Base-by-base conservation (phyloP, 352 stramenopile species). In the Phytophthora sp. region DNA sequence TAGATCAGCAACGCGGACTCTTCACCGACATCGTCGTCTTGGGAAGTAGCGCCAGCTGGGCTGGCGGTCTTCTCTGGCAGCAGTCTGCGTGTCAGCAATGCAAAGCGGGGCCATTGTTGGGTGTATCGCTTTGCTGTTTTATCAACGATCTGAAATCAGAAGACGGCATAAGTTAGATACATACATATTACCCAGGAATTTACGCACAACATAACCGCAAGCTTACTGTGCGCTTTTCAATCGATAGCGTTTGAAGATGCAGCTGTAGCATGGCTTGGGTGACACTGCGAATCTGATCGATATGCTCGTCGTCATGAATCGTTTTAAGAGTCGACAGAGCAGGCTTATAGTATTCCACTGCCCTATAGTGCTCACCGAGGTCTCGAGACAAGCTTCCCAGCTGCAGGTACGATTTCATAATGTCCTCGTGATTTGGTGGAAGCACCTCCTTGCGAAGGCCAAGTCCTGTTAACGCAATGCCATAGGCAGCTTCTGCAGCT, bases 281-380 rank as follows among this genome's bases (percentile, higher is more conserved):
- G 12, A 87, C 61, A 10, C 59, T 74, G 4, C 64, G 67, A 21
- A 87, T 67, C 28, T 79, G 62, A 20, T 65, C 53, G 1, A 76
- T 39, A 13, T 42, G 26, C n/a, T 72, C 50, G 17, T 75, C 66
- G 6, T 72, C 48, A 2, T 10, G 23, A 1, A 72, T 30, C 3
- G 58, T 55, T 13, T 82, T 88, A 7, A 87, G 45, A 18, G 62
- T 50, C 1, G 8, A 46, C 8, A 87, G 54, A 2, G 70, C 77
- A 24, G 62, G 52, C 10, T 70, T 72, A 17, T 80, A 84, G 62
- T 77, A 87, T 31, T 89, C 79, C 0, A 89, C 50, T 1, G 79
- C 81, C 39, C 84, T 77, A 24, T 79, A 89, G 7, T 41, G n/a
- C 26, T 92, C 84, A 4, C 61, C 76, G 4, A 92, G 27, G 11